Conservation (phyloP, 2,329 filamentous ascomycete species). For the Neurospora crassa region DNA sequence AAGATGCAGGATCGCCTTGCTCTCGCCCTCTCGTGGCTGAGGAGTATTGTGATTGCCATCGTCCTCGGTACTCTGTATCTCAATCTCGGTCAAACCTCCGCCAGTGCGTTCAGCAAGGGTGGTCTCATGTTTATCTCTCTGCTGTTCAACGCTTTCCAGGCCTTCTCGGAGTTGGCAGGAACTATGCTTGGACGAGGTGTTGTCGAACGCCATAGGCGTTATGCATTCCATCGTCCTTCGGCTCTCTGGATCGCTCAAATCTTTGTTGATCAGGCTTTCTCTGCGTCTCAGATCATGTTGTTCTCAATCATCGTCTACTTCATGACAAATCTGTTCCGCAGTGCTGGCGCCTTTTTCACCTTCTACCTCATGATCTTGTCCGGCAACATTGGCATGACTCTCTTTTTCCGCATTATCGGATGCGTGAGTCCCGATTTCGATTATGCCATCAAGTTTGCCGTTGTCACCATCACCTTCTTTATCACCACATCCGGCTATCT, state of each 20-base stretch:
- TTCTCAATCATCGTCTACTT: conserved; percentile 74
- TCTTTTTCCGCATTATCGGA: conserved; percentile 68
- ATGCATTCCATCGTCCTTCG: conserved; percentile 73
- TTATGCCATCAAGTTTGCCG: conserved; percentile 74
- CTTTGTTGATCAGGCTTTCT: conserved; percentile 65
- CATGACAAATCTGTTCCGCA: conserved; percentile 59
- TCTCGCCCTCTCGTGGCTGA: conserved; percentile 61
- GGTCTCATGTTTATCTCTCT: conserved; percentile 73
- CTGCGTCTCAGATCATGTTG: conserved; percentile 58
- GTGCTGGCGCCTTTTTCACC: conserved; percentile 68
- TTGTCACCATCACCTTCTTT: conserved; percentile 71
- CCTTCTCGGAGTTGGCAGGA: conserved; percentile 65
- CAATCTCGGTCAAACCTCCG: conserved; percentile 53
- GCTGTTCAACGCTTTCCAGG: conserved; percentile 80
- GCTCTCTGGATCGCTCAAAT: conserved; percentile 80
- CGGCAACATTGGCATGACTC: conserved; percentile 62
- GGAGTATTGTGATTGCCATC: conserved; percentile 62
- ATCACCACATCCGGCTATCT: conserved; percentile 75
- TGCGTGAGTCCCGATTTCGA: conserved; percentile 74
- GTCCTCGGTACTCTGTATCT: conserved; percentile 74
- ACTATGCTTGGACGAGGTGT: conserved; percentile 71
- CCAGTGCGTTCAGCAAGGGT: conserved; percentile 70
- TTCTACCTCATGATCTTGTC: conserved; percentile 63
- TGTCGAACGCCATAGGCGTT: conserved; percentile 76
- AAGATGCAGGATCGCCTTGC: conserved; percentile 80